A percentile compares a stretch with the other conserved stretches of the same genome.
These are phyloP conservation scores for Rhodotorula sp. DNA, from an alignment of 1,284 basidiomycete species.

Conservation along the genomic window DNA sequence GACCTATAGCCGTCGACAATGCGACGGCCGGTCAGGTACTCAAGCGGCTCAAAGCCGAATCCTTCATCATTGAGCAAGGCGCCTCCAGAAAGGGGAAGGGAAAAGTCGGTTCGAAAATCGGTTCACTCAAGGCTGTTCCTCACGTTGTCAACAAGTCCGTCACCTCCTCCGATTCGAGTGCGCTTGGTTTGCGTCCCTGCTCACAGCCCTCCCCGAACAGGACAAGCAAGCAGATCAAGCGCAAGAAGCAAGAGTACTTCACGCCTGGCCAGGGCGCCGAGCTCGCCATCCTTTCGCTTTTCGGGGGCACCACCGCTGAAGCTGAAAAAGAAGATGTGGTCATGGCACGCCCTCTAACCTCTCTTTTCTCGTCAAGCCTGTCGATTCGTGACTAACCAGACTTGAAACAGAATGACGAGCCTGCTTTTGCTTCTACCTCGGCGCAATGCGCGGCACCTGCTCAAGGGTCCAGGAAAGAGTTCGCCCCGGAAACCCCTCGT, in stretches of 20 bases:
- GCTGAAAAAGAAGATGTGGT: not conserved
- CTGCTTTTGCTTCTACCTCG: too few species aligned
- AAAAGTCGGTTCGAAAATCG: conserved; percentile 8
- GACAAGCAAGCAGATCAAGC: conserved; percentile 10
- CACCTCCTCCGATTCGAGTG: too few species aligned
- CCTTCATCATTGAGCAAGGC: conserved; percentile 23
- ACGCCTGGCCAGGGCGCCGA: conserved; percentile 24
- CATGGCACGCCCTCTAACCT: not conserved
- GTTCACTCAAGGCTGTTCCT: not conserved
- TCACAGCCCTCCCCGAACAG: not conserved
- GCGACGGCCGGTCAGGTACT: conserved; percentile 25
- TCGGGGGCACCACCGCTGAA: conserved; percentile 1
- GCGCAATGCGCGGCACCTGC: too few species aligned
- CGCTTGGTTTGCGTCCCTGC: fast-evolving
- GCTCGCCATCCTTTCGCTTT: not conserved
- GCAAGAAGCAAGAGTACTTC: conserved; percentile 30
- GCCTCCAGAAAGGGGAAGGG: not conserved
- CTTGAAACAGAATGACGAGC: too few species aligned
- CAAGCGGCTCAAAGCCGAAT: conserved; percentile 25
- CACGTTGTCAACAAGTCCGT: conserved; percentile 27
- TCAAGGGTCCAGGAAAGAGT: too few species aligned
- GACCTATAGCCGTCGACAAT: conserved; percentile 13
- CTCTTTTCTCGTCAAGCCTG: too few species aligned
- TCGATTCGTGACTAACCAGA: too few species aligned
- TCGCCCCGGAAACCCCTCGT: not conserved